Evolutionary conservation across 768 basidiomycete genomes (phyloP).

Genomic region (Omphalotus guepiniiformis): DNA sequence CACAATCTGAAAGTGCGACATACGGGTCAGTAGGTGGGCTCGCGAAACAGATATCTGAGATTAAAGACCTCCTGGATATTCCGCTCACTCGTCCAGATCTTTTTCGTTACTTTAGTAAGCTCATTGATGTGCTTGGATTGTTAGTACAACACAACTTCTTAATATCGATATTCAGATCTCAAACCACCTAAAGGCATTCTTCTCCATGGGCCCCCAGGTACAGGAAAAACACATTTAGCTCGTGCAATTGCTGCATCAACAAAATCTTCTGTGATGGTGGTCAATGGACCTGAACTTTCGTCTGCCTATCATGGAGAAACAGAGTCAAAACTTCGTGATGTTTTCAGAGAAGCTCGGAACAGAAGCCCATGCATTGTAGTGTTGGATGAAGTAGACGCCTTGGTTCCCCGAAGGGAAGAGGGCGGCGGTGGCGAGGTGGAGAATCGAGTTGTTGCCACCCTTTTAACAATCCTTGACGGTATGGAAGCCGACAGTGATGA

Average conservation of each 20-base stretch:
- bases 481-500: constrained; percentile 53
- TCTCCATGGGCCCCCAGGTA: constrained; percentile 94
- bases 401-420: constrained; percentile 89
- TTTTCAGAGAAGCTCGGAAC: constrained; percentile 80
- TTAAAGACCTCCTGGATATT: constrained; percentile 82
- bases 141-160: not conserved
- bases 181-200: constrained; percentile 95
- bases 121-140: constrained; percentile 18
- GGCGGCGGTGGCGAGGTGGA: constrained; percentile 93
- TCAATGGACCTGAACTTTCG: constrained; percentile 93
- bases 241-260: constrained; percentile 90
- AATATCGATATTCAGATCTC: constrained; percentile 49
- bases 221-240: constrained; percentile 96
- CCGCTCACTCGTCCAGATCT: constrained; percentile 80
- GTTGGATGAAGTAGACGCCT: constrained; percentile 92
- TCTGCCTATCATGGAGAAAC: constrained; percentile 98
- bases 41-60: constrained; percentile 79
- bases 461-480: constrained; percentile 93
- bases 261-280: constrained; percentile 80
- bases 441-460: constrained; percentile 90
- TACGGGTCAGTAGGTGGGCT: constrained; percentile 88
- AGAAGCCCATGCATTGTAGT: constrained; percentile 91
- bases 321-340: constrained; percentile 82
- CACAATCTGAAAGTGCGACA: constrained; percentile 44
- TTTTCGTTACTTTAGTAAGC: constrained; percentile 74